Evolutionary conservation across 805 yeast species (phyloP).

Genomic region (Yarrowia deformans): DNA sequence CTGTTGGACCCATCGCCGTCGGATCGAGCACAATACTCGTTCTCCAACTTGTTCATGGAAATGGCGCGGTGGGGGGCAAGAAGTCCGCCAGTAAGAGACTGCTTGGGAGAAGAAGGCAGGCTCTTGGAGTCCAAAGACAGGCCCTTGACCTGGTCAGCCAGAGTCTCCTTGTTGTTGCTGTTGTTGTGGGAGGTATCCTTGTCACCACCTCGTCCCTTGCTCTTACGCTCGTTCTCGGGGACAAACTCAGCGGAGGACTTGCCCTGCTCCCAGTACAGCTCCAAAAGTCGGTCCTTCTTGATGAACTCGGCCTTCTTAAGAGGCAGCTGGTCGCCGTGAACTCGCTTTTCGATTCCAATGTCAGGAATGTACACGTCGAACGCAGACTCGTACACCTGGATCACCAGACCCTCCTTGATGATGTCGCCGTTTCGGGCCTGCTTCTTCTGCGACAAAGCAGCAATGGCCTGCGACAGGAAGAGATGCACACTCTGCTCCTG

Average conservation of each 20-base stretch:
- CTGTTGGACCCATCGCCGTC: constrained; percentile 39
- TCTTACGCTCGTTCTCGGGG: constrained; percentile 68
- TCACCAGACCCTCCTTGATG: constrained; percentile 81
- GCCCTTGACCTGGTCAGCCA: constrained; percentile 28
- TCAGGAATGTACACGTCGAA: constrained; percentile 93
- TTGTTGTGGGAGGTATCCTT: neutral
- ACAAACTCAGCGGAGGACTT: constrained; percentile 88
- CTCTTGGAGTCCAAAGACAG: constrained; percentile 46
- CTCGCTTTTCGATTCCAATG: constrained; percentile 93
- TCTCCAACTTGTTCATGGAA: constrained; percentile 44
- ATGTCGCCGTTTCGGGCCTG: constrained; percentile 60
- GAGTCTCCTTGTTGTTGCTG: constrained; percentile 6
- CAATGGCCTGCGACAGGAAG: constrained; percentile 80
- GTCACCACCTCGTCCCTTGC: constrained; percentile 19
- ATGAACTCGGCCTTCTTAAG: constrained; percentile 91
- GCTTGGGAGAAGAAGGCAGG: constrained; percentile 48
- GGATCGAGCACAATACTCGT: constrained; percentile 38
- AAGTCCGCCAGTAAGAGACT: constrained; percentile 25
- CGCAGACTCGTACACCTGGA: constrained; percentile 94
- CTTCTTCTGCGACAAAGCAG: constrained; percentile 59
- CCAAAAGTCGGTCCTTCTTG: constrained; percentile 68
- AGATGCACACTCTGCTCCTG: constrained; percentile 95
- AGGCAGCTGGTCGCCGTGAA: constrained; percentile 97
- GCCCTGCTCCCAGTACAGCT: constrained; percentile 91
- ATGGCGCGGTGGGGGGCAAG: constrained; percentile 45